Evolutionary conservation across 208 protist species (phyloP).

Genomic region (Herpetomonas muscarum): DNA sequence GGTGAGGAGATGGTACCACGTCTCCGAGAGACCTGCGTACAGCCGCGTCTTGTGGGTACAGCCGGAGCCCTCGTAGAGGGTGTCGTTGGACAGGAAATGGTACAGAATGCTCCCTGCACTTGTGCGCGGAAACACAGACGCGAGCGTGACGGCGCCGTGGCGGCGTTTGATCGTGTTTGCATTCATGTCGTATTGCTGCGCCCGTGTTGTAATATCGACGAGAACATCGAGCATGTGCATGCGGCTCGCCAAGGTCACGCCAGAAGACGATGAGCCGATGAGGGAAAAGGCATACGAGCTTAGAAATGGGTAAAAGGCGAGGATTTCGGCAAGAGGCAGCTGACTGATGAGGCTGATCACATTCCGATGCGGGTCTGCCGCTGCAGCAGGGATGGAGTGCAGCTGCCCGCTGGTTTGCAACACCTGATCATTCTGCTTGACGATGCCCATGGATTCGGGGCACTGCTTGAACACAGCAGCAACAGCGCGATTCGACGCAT

Average conservation of each 20-base stretch:
- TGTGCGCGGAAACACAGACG: conserved; percentile 39
- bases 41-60: conserved; percentile 37
- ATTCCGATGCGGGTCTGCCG: conserved; percentile 36
- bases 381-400: conserved; percentile 8
- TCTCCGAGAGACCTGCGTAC: conserved; percentile 74
- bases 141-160: conserved; percentile 31
- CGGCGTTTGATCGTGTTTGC: conserved; percentile 41
- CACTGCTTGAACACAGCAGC: conserved; percentile 54
- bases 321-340: conserved; percentile 74
- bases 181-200: conserved; percentile 71
- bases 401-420: conserved; percentile 41
- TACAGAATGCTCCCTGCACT: conserved; percentile 67
- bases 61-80: conserved; percentile 48
- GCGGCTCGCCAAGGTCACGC: conserved; percentile 59
- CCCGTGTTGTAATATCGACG: conserved; percentile 49
- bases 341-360: conserved; percentile 52
- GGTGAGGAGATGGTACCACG: conserved; percentile 59
- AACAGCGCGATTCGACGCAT: conserved; percentile 69
- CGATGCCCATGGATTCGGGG: conserved; percentile 37
- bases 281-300: conserved; percentile 67
- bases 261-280: conserved; percentile 65
- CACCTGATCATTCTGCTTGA: conserved; percentile 42
- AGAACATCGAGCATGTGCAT: conserved; percentile 72
- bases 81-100: conserved; percentile 79
- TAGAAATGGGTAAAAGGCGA: conserved; percentile 85